phyloP scores from a whole-genome alignment of 2,329 filamentous ascomycete genomes.

The Grosmannia serpens region DNA sequence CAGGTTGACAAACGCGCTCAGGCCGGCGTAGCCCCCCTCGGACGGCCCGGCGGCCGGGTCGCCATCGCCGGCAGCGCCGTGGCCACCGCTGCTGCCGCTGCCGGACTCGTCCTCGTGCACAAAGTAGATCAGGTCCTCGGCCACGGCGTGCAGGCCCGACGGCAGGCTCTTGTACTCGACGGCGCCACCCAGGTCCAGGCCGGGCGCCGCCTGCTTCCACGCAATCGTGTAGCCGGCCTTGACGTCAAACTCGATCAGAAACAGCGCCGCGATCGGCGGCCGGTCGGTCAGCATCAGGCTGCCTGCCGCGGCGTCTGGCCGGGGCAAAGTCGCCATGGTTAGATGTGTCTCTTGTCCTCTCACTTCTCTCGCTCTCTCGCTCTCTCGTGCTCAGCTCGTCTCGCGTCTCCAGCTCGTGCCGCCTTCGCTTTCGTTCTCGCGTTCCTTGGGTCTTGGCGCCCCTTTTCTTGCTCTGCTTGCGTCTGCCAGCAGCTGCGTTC shows the following conservation, averaged over 20 bases:
- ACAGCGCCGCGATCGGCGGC: constrained; percentile 63
- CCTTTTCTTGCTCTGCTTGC: background rate
- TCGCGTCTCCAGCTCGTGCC: too few species aligned
- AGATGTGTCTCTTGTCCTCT: background rate
- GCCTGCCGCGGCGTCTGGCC: background rate
- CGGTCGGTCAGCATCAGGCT: constrained; percentile 27
- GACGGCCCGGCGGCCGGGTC: constrained; percentile 43
- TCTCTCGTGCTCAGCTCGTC: background rate
- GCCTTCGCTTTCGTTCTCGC: background rate
- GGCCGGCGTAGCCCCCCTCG: constrained; percentile 56
- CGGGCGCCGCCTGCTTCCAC: constrained; percentile 67
- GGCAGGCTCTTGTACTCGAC: constrained; percentile 96
- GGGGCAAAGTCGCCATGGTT: background rate
- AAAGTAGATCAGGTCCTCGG: constrained; percentile 87
- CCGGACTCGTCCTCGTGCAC: constrained; percentile 52
- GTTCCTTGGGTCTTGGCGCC: background rate
- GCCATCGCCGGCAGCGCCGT: background rate
- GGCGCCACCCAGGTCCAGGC: constrained; percentile 67
- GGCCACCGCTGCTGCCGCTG: constrained; percentile 18
- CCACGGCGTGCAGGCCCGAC: constrained; percentile 80
- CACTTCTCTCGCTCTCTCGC: background rate
- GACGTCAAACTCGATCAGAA: constrained; percentile 85
- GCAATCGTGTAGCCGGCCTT: constrained; percentile 83
- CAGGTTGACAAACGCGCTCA: constrained; percentile 84
- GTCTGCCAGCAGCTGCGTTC: background rate